Base-by-base conservation (phyloP, 1,139 yeast genomes). In the Pichia sp. region DNA sequence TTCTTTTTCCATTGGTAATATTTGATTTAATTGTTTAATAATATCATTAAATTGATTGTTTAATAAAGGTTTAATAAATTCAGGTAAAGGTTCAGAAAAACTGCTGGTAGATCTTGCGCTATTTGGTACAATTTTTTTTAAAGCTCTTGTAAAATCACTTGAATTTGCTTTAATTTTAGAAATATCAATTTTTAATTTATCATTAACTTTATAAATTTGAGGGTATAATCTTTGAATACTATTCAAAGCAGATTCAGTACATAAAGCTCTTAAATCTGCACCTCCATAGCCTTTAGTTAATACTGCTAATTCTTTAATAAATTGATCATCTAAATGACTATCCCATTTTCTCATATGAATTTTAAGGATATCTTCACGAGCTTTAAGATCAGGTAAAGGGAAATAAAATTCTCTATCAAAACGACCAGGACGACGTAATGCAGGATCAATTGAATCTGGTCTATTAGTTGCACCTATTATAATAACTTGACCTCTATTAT, bases 391-490 rank as follows among this genome's bases (percentile, higher is more conserved):
- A 1, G 99, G 99, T 40, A 91, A 68, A 3, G 98, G 95, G 69
- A 91, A 91, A 61, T 86, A 91, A 61, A 91, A 93, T 60, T 91
- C 99, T 49, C 99, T 75, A 60, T 91, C 99, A 58, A 91, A 91
- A 60, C 99, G 74, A 3, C 99, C 99, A 0, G 98, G 98, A 54
- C 99, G 75, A 58, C 99, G 75, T 45, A 91, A 69, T 0, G 99
- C 99, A 0, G 98, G 97, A 63, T 91, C 99, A 15, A 91, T 87
- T 0, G 97, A 86, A 63, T 91, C 98, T 0, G 98, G 99, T 55
- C 99, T 72, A 64, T 93, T 93, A 0, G 99, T 93, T 0, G 99
- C 99, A 46, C 99, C 99, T 56, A 93, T 89, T 3, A 93, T 97
- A 50, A 93, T 89, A 16, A 93, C 97, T 60, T 93, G 98, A 6